Base-by-base conservation (phyloP, 2,329 filamentous ascomycete species). In the Alternaria tenuissima region DNA sequence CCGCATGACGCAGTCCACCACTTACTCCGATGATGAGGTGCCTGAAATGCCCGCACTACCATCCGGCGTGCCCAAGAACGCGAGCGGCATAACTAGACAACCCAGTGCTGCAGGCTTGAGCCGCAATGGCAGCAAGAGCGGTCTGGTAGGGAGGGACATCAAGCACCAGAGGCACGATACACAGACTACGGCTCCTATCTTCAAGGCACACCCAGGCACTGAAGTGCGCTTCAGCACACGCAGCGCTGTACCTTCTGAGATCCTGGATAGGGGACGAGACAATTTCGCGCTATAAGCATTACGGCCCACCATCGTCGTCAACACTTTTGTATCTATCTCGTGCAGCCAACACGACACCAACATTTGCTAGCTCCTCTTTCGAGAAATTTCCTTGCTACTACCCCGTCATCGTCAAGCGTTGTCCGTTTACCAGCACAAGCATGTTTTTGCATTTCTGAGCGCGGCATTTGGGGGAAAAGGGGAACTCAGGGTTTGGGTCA, bases 101-200 rank as follows among this genome's bases (percentile, higher is more conserved):
- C 44, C 57, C 14, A 59, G 53, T 24, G 63, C 75, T 5, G 66
- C 46, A 14, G 32, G 67, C 46, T 22, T 59, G 24, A 30, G 26
- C 18, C 43, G 57, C 26, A 59, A 55, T 24, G 44, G 55, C 14
- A 62, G 57, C 24, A 52, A 65, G 3, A 55, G 47, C n/a, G 73
- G 73, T 1, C 64, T 76, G 7, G 71, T 72, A 8, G 74, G 74
- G 32, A 75, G 70, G 38, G 69, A 75, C 41, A 66, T 74, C 47
- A 78, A 71, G 52, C 75, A 78, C 34, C 68, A 74, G 52, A 70
- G 76, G 12, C 74, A 77, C 39, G 73, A 75, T 44, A 77, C 74
- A 18, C 71, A 73, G n/a, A 77, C 75, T 5, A 78, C 76, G n/a
- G 77, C 77, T n/a, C 76, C 77, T 1, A 75, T 80, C 28, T 80